Evolutionary conservation across 805 yeast genomes (phyloP).

Genomic region (Candida sanyiensis): DNA sequence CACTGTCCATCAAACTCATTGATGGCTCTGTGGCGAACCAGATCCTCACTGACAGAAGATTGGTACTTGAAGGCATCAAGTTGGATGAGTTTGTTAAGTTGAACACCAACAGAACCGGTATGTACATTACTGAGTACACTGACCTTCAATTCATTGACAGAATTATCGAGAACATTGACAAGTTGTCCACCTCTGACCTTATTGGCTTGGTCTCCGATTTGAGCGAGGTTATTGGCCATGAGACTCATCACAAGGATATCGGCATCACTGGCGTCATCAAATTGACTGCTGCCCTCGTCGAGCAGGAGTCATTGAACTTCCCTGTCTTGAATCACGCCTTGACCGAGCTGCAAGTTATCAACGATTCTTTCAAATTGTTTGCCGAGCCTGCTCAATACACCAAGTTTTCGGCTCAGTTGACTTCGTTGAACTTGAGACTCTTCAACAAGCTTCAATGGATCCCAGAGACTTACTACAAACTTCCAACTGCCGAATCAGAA

Average conservation of each 20-base stretch:
- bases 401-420: slow-evolving; percentile 15
- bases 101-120: slow-evolving; percentile 42
- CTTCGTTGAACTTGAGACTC: slow-evolving; percentile 13
- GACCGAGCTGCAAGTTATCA: slow-evolving; percentile 21
- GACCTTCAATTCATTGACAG: slow-evolving; percentile 23
- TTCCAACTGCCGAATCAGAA: slow-evolving; percentile 35
- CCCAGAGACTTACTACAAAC: slow-evolving; percentile 32
- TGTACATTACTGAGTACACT: slow-evolving; percentile 45
- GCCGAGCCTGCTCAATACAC: slow-evolving; percentile 6
- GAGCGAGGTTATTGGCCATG: slow-evolving; percentile 27
- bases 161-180: slow-evolving; percentile 20
- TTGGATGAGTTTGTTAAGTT: slow-evolving; percentile 32
- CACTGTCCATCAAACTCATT: slow-evolving; percentile 39
- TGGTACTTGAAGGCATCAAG: slow-evolving; percentile 18
- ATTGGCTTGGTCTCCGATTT: slow-evolving; percentile 32
- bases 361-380: slow-evolving; percentile 18
- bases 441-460: slow-evolving; percentile 35
- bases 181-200: slow-evolving; percentile 25
- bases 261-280: slow-evolving; percentile 27
- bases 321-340: slow-evolving; percentile 27
- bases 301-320: slow-evolving; percentile 15
- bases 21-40: slow-evolving; percentile 34
- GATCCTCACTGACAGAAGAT: slow-evolving; percentile 39
- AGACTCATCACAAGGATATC: slow-evolving; percentile 21
- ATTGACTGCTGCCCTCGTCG: slow-evolving; percentile 20